Evolutionary conservation across 1,139 yeast species (phyloP).

Genomic region (Blastobotrys petasosporus): DNA sequence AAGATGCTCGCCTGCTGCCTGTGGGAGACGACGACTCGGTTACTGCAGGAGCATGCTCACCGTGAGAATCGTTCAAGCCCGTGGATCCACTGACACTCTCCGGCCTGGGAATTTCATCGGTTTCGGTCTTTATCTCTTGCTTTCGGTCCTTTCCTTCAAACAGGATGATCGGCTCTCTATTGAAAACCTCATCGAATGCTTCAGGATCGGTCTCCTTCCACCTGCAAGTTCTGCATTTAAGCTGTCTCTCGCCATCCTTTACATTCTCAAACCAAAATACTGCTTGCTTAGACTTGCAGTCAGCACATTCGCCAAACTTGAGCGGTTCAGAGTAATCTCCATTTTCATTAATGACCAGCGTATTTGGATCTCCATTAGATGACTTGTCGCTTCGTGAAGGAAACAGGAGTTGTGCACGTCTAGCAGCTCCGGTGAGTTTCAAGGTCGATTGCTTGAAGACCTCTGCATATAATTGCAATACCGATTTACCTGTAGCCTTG

Average conservation of each 20-base stretch:
- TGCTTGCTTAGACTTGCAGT: slow-evolving; percentile 16
- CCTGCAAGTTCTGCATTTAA: slow-evolving; percentile 1
- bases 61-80: too few relatives aligned
- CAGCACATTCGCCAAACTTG: slow-evolving; percentile 13
- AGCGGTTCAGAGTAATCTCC: slow-evolving; percentile 6
- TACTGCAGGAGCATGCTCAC: too few relatives aligned
- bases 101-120: too few relatives aligned
- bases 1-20: too few relatives aligned
- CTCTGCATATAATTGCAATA: slow-evolving; percentile 29
- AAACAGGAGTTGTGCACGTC: slow-evolving; percentile 18
- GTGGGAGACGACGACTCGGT: too few relatives aligned
- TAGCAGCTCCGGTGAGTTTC: slow-evolving; percentile 23
- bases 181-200: not conserved
- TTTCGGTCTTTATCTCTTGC: not conserved
- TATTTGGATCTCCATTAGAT: slow-evolving; percentile 1
- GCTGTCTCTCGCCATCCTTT: not conserved
- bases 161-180: not conserved
- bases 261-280: slow-evolving; percentile 20
- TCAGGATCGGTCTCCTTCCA: slow-evolving; percentile 5
- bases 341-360: slow-evolving; percentile 10
- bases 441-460: slow-evolving; percentile 24
- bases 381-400: slow-evolving; percentile 1
- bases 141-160: not conserved
- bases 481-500: slow-evolving; percentile 23
- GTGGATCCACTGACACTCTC: too few relatives aligned